A percentile compares a stretch with the other conserved stretches of the same genome.
Evolutionary conservation across 805 yeast genomes (phyloP).

Genomic region (Wickerhamiella cacticola): DNA sequence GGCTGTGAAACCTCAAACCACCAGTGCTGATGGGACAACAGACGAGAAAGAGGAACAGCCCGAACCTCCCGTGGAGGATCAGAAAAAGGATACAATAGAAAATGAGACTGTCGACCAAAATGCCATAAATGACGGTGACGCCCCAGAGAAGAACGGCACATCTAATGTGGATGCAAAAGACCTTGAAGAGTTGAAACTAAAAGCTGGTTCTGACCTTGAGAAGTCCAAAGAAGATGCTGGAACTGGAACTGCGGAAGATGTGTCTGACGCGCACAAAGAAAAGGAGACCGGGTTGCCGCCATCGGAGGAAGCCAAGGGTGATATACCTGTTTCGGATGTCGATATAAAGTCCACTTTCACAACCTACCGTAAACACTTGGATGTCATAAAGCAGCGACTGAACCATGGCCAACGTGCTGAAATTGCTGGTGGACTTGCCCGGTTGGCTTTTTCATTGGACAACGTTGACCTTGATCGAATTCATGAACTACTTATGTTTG

Average conservation of each 20-base stretch:
- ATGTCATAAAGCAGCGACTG: constrained; percentile 21
- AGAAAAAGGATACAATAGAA: background rate
- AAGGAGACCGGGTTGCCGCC: too few species aligned
- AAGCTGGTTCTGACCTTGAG: background rate
- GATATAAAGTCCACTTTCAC: constrained; percentile 3
- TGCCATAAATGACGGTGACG: background rate
- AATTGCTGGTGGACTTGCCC: constrained; percentile 12
- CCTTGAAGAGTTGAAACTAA: background rate
- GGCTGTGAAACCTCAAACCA: too few species aligned
- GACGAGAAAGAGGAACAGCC: too few species aligned
- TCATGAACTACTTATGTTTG: constrained; percentile 12
- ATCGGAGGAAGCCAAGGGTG: background rate
- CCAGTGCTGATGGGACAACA: too few species aligned
- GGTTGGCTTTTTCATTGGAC: constrained; percentile 11
- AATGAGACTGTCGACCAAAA: background rate
- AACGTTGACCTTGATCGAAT: constrained; percentile 6
- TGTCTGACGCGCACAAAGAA: too few species aligned
- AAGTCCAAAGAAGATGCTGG: too few species aligned
- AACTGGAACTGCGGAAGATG: too few species aligned
- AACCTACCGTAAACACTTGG: constrained; percentile 13
- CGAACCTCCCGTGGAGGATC: constrained; percentile 13
- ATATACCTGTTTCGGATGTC: background rate
- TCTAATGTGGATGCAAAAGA: constrained; percentile 11
- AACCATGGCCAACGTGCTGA: constrained; percentile 12
- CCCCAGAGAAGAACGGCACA: constrained; percentile 11